Base-by-base conservation (phyloP, 1,284 basidiomycete species). In the Afroboletus lepidellus region DNA sequence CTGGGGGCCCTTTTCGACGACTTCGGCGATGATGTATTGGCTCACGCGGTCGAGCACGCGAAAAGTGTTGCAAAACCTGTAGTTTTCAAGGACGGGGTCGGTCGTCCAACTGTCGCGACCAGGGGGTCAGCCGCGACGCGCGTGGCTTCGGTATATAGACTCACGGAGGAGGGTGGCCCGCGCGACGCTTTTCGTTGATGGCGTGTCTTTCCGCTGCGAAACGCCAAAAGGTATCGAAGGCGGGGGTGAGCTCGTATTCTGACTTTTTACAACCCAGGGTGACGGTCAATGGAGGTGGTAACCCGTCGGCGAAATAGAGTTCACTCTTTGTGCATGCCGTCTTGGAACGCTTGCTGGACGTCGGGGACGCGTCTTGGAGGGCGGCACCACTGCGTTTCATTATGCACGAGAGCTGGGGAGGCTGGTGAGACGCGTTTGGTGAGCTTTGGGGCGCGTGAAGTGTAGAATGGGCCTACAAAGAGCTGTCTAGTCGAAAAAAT, bases 1-100 rank as follows among this genome's bases (percentile, higher is more conserved):
- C 60, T 84, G 81, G 1, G 78, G 70, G 7, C 84, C 85, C 57
- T 79, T 81, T 59, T 83, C 77, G 54, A 87, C 79, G 38, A 87
- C 81, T 42, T 83, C 74, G 3, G 69, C 59, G 25, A 87, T 72
- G 45, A 87, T 69, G 51, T 76, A 87, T 57, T 87, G 84, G 30
- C 74, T 81, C 3, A 75, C 74, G 32, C 77, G 77, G 64, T 87
- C 85, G 23, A 82, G 72, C 2, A 84, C 77, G 12, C 85, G 78
- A 62, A 74, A 87, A 0, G 80, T 75, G 57, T 84, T 85, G 69
- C 83, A 85, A 57, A 86, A 86, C 47, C 72, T 74, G 54, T 77
- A 72, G 7, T 69, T 61, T 4, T 62, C 67, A 20, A 87, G 69
- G 27, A 82, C 75, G 2, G 62, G 61, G 57, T 87, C 81, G 1